Conservation (phyloP, 257 asterid genomes). For the Solanum etuberosum region DNA sequence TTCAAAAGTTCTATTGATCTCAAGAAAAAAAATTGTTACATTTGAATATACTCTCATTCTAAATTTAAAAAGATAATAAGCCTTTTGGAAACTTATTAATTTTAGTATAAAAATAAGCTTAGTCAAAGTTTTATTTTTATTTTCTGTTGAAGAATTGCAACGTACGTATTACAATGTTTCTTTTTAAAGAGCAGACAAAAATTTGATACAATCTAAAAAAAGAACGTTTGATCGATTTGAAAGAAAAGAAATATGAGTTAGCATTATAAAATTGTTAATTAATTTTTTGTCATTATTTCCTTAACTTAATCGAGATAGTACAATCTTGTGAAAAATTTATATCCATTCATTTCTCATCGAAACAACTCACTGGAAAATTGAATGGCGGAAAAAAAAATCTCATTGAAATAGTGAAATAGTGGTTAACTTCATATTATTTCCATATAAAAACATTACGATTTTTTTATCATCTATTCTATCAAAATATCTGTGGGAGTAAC, state of each 20-base stretch:
- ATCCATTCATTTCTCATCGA: background rate
- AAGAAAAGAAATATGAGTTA: background rate
- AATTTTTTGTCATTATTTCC: background rate
- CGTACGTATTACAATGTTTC: background rate
- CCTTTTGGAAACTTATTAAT: background rate
- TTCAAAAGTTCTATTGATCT: no score
- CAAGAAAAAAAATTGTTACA: background rate
- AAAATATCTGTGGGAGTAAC: no score
- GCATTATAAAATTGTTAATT: background rate
- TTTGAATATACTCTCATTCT: no score
- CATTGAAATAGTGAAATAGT: no score
- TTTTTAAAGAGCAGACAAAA: background rate
- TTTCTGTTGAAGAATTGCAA: background rate
- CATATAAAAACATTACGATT: no score
- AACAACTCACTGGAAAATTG: background rate
- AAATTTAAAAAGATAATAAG: background rate
- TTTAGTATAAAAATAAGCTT: background rate
- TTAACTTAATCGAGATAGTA: no score
- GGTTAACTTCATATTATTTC: no score
- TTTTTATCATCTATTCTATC: background rate
- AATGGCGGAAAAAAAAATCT: no score
- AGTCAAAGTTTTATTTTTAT: background rate
- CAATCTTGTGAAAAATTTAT: background rate
- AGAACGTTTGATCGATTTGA: background rate
- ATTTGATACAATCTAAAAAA: background rate